Percentiles rank a stretch among this genome's conserved stretches.
phyloP scores from a whole-genome alignment of 2,329 filamentous ascomycete species.

The Trichothecium sympodiale region DNA sequence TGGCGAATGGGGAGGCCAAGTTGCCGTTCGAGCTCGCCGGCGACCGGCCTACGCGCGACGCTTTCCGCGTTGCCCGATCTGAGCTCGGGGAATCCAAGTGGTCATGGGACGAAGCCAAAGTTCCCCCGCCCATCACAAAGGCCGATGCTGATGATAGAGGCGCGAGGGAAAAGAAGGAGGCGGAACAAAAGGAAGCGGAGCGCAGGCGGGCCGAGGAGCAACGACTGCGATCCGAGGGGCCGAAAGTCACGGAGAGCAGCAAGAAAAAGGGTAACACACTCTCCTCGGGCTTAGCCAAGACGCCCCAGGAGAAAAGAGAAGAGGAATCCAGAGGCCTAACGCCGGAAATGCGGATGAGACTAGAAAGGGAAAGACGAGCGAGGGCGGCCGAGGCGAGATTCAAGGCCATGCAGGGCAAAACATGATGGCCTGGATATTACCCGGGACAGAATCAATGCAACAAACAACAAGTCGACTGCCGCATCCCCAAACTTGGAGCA shows the following conservation, averaged over 20 bases:
- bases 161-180: slow-evolving; percentile 59
- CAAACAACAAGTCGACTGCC: too few species aligned
- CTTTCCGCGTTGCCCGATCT: slow-evolving; percentile 77
- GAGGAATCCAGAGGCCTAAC: slow-evolving; percentile 79
- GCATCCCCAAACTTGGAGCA: too few species aligned
- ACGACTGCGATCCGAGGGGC: slow-evolving; percentile 56
- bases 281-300: slow-evolving; percentile 51
- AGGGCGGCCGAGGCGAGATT: slow-evolving; percentile 86
- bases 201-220: slow-evolving; percentile 66
- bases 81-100: slow-evolving; percentile 69
- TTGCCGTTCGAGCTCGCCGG: slow-evolving; percentile 80
- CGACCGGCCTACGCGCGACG: slow-evolving; percentile 75
- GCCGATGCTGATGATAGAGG: slow-evolving; percentile 60
- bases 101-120: slow-evolving; percentile 66
- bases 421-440: not conserved
- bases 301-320: slow-evolving; percentile 68
- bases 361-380: slow-evolving; percentile 83
- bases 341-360: slow-evolving; percentile 69
- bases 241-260: slow-evolving; percentile 38
- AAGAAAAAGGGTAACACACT: slow-evolving; percentile 39
- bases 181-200: slow-evolving; percentile 55
- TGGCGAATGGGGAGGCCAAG: slow-evolving; percentile 64
- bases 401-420: slow-evolving; percentile 38
- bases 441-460: too few species aligned
- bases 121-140: slow-evolving; percentile 61